A percentile compares a stretch with the other conserved stretches of the same genome.
These are phyloP conservation scores for Tetrahymena malaccensis DNA, from an alignment of 73 alveolate species.

Conservation along the genomic window DNA sequence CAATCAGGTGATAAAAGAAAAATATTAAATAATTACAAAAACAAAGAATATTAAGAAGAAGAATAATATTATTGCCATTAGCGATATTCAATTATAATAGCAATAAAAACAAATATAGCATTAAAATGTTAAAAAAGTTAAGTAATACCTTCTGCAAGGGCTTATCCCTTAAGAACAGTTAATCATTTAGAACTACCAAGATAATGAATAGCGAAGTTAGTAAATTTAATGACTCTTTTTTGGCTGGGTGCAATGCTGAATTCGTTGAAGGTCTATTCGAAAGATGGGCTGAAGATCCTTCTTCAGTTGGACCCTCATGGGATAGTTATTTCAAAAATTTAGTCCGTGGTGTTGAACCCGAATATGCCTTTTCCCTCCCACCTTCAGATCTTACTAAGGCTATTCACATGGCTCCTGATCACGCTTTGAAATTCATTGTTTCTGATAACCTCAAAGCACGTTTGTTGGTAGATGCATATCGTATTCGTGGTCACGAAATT, in stretches of 20 bases:
- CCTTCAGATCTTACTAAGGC: conserved; percentile 9
- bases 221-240: conserved; percentile 10
- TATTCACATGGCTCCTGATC: not conserved
- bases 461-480: conserved; percentile 54
- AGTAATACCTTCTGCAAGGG: not conserved
- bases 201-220: not conserved
- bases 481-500: conserved; percentile 67
- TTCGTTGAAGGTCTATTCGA: conserved; percentile 61
- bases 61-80: not conserved
- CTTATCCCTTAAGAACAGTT: not conserved
- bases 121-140: not conserved
- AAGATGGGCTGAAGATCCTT: conserved; percentile 59
- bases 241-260: conserved; percentile 34
- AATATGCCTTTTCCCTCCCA: conserved; percentile 36
- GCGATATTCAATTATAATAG: not conserved
- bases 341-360: conserved; percentile 39
- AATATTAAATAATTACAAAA: not conserved
- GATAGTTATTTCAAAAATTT: conserved; percentile 51
- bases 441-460: conserved; percentile 53
- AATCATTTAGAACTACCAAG: not conserved
- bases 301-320: conserved; percentile 69
- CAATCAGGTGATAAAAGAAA: not conserved
- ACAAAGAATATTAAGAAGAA: not conserved
- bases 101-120: not conserved
- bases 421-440: conserved; percentile 7